Conservation (phyloP, 2,329 filamentous ascomycete genomes). For the Basipetospora chlamydospora region DNA sequence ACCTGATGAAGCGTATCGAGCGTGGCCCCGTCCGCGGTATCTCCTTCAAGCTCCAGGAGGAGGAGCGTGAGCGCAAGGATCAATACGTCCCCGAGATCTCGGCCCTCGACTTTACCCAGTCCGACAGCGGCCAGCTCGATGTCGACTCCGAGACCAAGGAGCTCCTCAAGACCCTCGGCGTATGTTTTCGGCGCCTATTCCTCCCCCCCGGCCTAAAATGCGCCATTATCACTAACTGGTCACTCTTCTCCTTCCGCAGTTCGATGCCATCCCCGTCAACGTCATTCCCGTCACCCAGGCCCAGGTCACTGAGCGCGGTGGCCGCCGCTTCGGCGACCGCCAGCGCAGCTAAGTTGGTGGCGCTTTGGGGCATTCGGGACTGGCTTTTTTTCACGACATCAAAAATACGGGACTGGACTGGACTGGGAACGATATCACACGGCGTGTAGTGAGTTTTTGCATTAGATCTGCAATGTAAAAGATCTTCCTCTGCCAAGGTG, state of each 20-base stretch:
- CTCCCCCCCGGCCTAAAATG: conserved; percentile 14
- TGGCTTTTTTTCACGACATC: not conserved
- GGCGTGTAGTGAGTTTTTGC: conserved; percentile 41
- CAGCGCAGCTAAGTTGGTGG: conserved; percentile 26
- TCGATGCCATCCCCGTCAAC: conserved; percentile 95
- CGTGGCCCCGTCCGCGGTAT: conserved; percentile 98
- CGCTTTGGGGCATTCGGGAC: no score
- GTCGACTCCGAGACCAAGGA: conserved; percentile 98
- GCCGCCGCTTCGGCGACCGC: conserved; percentile 62
- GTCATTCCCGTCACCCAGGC: conserved; percentile 81
- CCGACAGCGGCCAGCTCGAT: conserved; percentile 84
- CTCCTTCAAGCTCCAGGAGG: conserved; percentile 99
- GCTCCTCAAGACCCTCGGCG: conserved; percentile 93
- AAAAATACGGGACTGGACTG: conserved; percentile 12
- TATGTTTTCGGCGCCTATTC: conserved; percentile 39
- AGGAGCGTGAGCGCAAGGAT: conserved; percentile 99
- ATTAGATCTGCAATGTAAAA: conserved; percentile 46
- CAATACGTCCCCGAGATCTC: conserved; percentile 99
- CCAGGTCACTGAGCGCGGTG: conserved; percentile 66
- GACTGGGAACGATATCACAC: conserved; percentile 14
- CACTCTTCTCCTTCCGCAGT: conserved; percentile 37
- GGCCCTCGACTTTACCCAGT: conserved; percentile 93
- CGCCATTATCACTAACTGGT: no score
- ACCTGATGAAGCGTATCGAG: conserved; percentile 99
- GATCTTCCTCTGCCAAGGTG: conserved; percentile 58